A percentile compares a stretch with the other conserved stretches of the same genome.
These are phyloP conservation scores for Rusavskia elegans DNA, from an alignment of 495 filamentous ascomycete genomes.

Conservation along the genomic window DNA sequence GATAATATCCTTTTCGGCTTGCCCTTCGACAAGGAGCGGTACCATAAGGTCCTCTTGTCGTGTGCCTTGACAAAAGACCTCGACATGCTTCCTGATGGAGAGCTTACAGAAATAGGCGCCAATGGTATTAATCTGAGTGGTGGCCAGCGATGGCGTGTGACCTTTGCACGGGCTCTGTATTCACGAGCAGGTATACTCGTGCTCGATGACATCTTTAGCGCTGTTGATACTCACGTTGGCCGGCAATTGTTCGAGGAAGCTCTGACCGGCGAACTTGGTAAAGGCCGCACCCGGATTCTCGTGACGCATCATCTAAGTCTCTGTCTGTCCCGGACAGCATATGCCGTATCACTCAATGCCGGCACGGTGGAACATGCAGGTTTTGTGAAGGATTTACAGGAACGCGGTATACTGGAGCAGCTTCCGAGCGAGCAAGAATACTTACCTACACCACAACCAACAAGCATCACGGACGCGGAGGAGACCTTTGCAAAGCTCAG, in stretches of 20 bases:
- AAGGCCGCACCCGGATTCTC: slow-evolving; percentile 59
- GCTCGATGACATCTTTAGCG: slow-evolving; percentile 75
- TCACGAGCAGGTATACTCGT: slow-evolving; percentile 65
- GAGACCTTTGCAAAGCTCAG: background rate
- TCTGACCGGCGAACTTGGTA: slow-evolving; percentile 49
- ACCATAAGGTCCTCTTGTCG: slow-evolving; percentile 45
- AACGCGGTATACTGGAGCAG: slow-evolving; percentile 36
- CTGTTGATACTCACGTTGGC: slow-evolving; percentile 58
- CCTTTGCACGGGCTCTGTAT: slow-evolving; percentile 65
- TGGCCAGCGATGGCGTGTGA: slow-evolving; percentile 69
- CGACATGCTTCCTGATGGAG: slow-evolving; percentile 56
- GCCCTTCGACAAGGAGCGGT: slow-evolving; percentile 47
- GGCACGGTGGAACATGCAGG: slow-evolving; percentile 49
- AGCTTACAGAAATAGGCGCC: slow-evolving; percentile 63
- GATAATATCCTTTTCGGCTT: slow-evolving; percentile 63
- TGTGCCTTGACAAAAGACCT: slow-evolving; percentile 64
- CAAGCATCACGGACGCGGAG: slow-evolving; percentile 6
- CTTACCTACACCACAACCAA: background rate
- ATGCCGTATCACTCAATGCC: slow-evolving; percentile 51
- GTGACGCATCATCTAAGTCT: slow-evolving; percentile 73
- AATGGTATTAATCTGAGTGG: slow-evolving; percentile 77
- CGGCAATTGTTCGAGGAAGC: slow-evolving; percentile 62
- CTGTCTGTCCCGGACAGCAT: slow-evolving; percentile 52
- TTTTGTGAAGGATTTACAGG: slow-evolving; percentile 36
- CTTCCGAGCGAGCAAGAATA: too few species aligned